phyloP scores from a whole-genome alignment of 2,329 filamentous ascomycete species.

The Thermoascus crustaceus region DNA sequence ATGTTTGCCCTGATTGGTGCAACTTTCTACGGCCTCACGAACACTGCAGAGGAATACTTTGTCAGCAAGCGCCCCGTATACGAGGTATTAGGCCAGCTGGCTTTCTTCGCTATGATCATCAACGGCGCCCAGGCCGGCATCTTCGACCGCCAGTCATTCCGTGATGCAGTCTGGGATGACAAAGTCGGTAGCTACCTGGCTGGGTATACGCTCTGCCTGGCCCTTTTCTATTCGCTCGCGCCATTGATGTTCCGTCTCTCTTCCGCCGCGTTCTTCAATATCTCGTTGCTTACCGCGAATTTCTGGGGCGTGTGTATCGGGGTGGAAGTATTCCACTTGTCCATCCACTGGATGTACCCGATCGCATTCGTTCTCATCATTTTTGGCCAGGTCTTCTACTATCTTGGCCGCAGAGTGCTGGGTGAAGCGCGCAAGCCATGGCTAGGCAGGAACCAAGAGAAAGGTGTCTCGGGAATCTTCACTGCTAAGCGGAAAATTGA shows the following conservation, averaged over 20 bases:
- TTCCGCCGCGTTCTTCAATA: conserved; percentile 92
- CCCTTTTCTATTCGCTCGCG: conserved; percentile 78
- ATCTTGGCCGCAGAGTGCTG: conserved; percentile 69
- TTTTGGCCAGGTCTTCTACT: conserved; percentile 77
- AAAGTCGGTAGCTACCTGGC: conserved; percentile 70
- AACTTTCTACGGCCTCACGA: conserved; percentile 82
- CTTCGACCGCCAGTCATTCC: conserved; percentile 74
- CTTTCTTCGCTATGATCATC: conserved; percentile 80
- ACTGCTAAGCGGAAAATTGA: conserved; percentile 72
- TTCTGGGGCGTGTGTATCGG: conserved; percentile 97
- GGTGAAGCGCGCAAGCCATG: conserved; percentile 93
- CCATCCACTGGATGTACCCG: conserved; percentile 84
- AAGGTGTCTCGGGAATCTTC: conserved; percentile 68
- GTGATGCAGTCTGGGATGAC: conserved; percentile 55
- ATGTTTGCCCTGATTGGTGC: conserved; percentile 84
- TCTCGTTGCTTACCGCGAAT: conserved; percentile 84
- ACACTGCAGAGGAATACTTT: conserved; percentile 90
- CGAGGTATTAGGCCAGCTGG: conserved; percentile 87
- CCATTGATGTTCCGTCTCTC: conserved; percentile 85
- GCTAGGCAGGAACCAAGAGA: conserved; percentile 80
- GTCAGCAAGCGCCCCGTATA: conserved; percentile 80
- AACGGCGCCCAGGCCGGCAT: conserved; percentile 86
- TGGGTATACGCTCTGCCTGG: conserved; percentile 80
- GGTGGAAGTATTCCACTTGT: conserved; percentile 70
- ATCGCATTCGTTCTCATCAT: conserved; percentile 93